Evolutionary conservation across 1,284 basidiomycete genomes (phyloP), one percentile per base, ranked within the genome.

Genomic region (Leccinum subspadiceum): DNA sequence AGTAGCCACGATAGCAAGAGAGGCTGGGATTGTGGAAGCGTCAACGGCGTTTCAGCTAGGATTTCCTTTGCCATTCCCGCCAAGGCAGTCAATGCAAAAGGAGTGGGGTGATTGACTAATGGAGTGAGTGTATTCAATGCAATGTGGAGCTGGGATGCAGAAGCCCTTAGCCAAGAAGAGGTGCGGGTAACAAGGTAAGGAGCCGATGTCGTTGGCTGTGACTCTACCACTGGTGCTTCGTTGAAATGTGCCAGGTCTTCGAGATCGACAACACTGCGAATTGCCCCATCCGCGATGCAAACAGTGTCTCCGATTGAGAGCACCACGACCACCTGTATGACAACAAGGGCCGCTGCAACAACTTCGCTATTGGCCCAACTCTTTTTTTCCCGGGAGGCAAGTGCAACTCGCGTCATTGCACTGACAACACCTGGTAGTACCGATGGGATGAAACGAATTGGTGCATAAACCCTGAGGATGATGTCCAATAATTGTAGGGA

Each of bases 361-460:
- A 86, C 77, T 17, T 90, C 81, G 57, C 86, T 81, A 75, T 84
- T 81, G 64, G 82, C 75, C 87, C 88, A 84, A 64, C 84, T 80
- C 75, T 84, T 82, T 61, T 72, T 68, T 65, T 78, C 77, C 20
- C 81, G 78, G 15, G 75, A 77, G 5, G 82, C 88, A 0, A 89
- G 75, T 10, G 87, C 81, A 15, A 90, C 72, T 66, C 87, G 92
- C 44, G 83, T 82, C 81, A 90, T 88, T 13, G 81, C 76, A 67
- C 92, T 94, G 54, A 92, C 81, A 13, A 90, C 80, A 2, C 94
- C 94, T 1, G 94, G 94, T 24, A 96, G 77, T 17, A 96, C 79
- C 6, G 90, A 85, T 2, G 91, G 86, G 24, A 85, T 72, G 9
- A 92, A 79, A n/a, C 76, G 70, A 35, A 84, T 79, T 3, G 86